Evolutionary conservation across 2,329 filamentous ascomycete species (phyloP), one percentile per base, ranked within the genome.

Genomic region (Cercospora brassicicola): DNA sequence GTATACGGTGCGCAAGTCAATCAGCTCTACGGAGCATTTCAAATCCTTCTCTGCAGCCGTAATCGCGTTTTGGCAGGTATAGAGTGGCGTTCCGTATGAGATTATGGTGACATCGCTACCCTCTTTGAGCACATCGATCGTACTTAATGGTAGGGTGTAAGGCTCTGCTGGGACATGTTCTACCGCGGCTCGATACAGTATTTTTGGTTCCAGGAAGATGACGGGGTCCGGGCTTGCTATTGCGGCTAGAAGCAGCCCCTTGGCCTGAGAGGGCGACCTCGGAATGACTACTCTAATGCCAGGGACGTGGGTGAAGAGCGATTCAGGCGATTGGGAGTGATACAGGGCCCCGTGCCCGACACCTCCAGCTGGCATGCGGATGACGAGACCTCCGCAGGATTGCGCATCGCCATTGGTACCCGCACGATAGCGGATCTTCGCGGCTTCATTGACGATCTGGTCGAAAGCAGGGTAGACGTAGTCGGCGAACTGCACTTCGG

Each of bases 401-500:
- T 76, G 71, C 66, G 63, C 68, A 39, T 75, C 74, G 11, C 72
- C 75, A 67, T 77, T 89, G 2, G 73, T 79, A 11, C 89, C 89
- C 73, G 89, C 87, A 59, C 93, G 86, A 79, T 93, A 97, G 65
- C 94, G 86, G 76, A 91, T 90, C 81, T 97, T 97, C 69, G 93
- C 92, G 0, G 92, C 93, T 81, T 97, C 93, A 76, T 97, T 97
- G 76, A 97, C 93, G 33, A 97, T 86, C 82, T 97, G 93, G 76
- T 97, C 93, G 75, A 96, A 97, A 0, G 94, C 93, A 2, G 94
- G 94, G 78, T 90, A 97, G 64, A 97, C 89, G 78, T 97, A 97
- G 78, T 97, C 94, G 67, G 94, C 94, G 77, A 97, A 97, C 78
- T 97, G 94, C 65, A 97, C 93, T 82, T 99, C 95, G 0, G 94